Base-by-base conservation (phyloP, 148 eudicot genomes). In the Amaranthus palmeri region DNA sequence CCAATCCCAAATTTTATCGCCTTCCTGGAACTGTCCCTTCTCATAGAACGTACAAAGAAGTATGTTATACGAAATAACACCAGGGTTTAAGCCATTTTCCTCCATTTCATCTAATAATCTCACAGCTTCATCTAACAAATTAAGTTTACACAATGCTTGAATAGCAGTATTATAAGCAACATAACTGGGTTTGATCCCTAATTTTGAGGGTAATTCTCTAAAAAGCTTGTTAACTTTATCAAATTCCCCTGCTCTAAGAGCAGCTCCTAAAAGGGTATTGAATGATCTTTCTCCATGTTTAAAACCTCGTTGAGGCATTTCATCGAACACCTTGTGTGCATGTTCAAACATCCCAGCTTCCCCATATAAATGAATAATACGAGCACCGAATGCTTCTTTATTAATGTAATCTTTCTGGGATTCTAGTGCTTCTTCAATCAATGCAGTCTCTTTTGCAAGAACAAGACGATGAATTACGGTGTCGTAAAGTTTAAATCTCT, bases 51-150 rank as follows among this genome's bases (percentile, higher is more conserved):
- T 81, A 61, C 70, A 66, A 47, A 87, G 72, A 44, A 89, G 63
- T n/a, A 86, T 83, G 71, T 81, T 82, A 49, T 67, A 87, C 7
- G 81, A 74, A 50, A 81, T 36, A 66, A 60, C 50, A 85, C 76
- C 62, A 0, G 85, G 84, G 1, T 74, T 65, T 72, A 88, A 44
- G 4, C 82, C 88, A 7, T 77, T 81, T 47, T 55, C 71, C 77
- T 76, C 83, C 82, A 89, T 87, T 74, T 78, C 90, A 62, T 83
- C 83, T 15, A 88, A 45, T 72, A 78, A 57, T 15, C 53, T 36
- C 41, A 76, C 66, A 0, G 86, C 92, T 2, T 63, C 41, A 76
- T 83, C 85, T 8, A 78, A 14, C 18, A 50, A 68, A 57, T 84
- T 85, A 78, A 76, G 70, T 14, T 79, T 75, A 68, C 92, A 88